Evolutionary conservation across 257 asterid genomes (phyloP).

Genomic region (Salvia hispanica): DNA sequence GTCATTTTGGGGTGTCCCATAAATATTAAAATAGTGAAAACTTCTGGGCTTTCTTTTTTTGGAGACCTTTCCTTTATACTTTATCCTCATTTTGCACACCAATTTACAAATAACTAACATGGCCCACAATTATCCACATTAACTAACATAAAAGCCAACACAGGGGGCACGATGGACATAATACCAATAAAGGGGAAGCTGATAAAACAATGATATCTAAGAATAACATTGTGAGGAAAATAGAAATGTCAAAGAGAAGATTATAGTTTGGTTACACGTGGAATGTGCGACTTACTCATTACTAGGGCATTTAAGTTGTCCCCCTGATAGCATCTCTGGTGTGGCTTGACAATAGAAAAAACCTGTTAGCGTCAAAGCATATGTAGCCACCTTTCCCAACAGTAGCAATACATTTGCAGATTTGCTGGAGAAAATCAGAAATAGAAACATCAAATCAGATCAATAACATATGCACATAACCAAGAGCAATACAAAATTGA

Average conservation of each 20-base stretch:
- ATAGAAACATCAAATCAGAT: slow-evolving; percentile 34
- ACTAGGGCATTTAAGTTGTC: slow-evolving; percentile 53
- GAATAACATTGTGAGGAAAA: slow-evolving; percentile 7
- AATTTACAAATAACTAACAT: no score
- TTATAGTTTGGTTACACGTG: slow-evolving; percentile 13
- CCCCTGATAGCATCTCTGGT: slow-evolving; percentile 51
- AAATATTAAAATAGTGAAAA: no score
- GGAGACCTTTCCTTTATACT: no score
- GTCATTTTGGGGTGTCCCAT: no score
- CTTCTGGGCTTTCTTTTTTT: no score
- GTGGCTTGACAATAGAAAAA: slow-evolving; percentile 80
- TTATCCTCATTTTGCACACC: no score
- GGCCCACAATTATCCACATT: no score
- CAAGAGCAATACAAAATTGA: slow-evolving; percentile 25
- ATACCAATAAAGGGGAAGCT: slow-evolving; percentile 24
- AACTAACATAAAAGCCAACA: no score
- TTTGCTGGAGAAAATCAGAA: slow-evolving; percentile 59
- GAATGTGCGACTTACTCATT: slow-evolving; percentile 59
- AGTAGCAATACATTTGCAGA: slow-evolving; percentile 77
- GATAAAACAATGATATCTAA: slow-evolving; percentile 25
- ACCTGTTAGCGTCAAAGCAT: slow-evolving; percentile 87
- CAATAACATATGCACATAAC: slow-evolving; percentile 20
- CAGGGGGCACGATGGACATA: background rate
- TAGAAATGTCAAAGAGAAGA: slow-evolving; percentile 22
- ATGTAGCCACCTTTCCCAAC: slow-evolving; percentile 89